phyloP scores from a whole-genome alignment of 2,329 filamentous ascomycete genomes.

The Exophiala lecanii-corni region DNA sequence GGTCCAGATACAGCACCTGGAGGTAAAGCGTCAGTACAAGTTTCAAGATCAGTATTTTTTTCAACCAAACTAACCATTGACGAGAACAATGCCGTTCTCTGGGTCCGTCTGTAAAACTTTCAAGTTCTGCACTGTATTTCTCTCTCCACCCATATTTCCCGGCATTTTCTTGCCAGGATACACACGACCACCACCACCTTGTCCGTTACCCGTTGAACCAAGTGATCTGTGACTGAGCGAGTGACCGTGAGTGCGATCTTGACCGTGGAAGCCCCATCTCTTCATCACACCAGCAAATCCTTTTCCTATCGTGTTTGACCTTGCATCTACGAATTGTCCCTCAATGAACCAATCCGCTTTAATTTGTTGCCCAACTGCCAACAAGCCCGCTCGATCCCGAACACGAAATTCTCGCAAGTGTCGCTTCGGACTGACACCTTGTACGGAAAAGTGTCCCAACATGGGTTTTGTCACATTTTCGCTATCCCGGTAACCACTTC shows the following conservation, averaged over 20 bases:
- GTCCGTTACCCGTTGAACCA: conserved; percentile 82
- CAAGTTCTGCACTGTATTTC: conserved; percentile 85
- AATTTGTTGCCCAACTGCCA: conserved; percentile 70
- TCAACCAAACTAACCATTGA: conserved; percentile 61
- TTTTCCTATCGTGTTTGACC: conserved; percentile 74
- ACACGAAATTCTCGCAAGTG: conserved; percentile 86
- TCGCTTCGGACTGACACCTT: conserved; percentile 77
- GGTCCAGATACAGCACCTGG: conserved; percentile 73
- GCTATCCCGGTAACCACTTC: conserved; percentile 67
- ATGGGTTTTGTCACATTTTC: conserved; percentile 75
- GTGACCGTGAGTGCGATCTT: conserved; percentile 90
- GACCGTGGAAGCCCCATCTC: conserved; percentile 81
- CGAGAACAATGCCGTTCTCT: conserved; percentile 79
- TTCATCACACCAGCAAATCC: conserved; percentile 99
- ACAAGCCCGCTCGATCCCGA: conserved; percentile 63
- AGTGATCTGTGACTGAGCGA: conserved; percentile 90
- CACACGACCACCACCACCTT: conserved; percentile 88
- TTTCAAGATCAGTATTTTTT: too few relatives aligned
- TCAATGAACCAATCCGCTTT: conserved; percentile 85
- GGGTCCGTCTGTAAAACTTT: conserved; percentile 83
- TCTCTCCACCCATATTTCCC: conserved; percentile 87
- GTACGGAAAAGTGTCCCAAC: conserved; percentile 81
- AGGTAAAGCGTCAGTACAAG: too few relatives aligned
- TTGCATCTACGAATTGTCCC: conserved; percentile 86
- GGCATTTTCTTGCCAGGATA: conserved; percentile 97